Evolutionary conservation across 2,329 filamentous ascomycete species (phyloP), one percentile per base, ranked within the genome.

Genomic region (Neofusicoccum laricinum): DNA sequence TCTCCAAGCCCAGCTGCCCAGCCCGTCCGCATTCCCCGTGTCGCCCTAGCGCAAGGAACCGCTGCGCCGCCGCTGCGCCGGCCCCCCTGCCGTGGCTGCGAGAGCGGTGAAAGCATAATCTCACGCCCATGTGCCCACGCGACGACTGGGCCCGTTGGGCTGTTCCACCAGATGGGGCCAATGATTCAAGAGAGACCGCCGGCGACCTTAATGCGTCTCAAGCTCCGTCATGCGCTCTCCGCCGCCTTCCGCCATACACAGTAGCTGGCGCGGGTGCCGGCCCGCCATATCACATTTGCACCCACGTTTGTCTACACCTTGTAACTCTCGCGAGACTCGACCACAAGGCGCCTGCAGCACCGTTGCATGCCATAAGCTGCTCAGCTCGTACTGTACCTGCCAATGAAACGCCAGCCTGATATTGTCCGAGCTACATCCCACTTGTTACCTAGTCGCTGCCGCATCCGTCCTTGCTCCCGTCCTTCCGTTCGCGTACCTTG

Each of bases 21-120:
- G 7, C 17, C 11, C 32, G 12, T 50, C 43, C 45, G 45, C 43
- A 46, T 61, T 59, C 58, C 58, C 58, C 58, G 32, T 61, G 25
- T 49, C 21, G 41, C 50, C 50, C 49, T 55, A 45, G 57, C 49
- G 61, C 50, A 63, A 63, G 61, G 61, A 63, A 63, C 61, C 61
- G 49, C 38, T 6, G 14, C 21, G 43, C 19, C 25, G 25, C 36
- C 25, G 53, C 30, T 14, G 17, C 38, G 21, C 57, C 45, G 30
- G n/a, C 30, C 21, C 41, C 61, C 61, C 61, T 63, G 61, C 30
- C 21, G 41, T 21, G 34, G 51, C 51, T 5, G 36, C 36, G 51
- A 55, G 40, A 59, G 55, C 55, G 55, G 55, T 59, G 55, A 59
- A 59, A 55, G 51, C 36, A 55, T 55, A 55, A 55, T 55, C 34